phyloP scores from a whole-genome alignment of 1,284 basidiomycete species.

The Coniferiporia weirii region DNA sequence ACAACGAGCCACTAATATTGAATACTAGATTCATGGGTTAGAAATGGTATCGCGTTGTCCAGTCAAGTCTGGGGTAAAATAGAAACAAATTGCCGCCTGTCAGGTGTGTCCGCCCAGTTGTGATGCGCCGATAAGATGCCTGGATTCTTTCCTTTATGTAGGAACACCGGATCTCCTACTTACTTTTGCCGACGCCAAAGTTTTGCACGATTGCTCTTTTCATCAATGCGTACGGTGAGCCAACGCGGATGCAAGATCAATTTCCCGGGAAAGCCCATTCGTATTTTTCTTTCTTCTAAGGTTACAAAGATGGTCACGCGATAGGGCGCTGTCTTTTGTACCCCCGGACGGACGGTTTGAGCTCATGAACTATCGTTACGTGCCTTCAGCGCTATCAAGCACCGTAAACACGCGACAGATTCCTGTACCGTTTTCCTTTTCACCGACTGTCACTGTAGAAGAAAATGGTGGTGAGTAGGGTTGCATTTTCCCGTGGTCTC shows the following conservation, averaged over 20 bases:
- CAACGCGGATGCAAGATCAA: neutral
- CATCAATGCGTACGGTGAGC: slow-evolving; percentile 84
- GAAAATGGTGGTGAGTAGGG: slow-evolving; percentile 58
- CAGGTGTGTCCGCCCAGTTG: slow-evolving; percentile 42
- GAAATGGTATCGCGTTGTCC: slow-evolving; percentile 70
- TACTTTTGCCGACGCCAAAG: slow-evolving; percentile 73
- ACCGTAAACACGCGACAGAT: slow-evolving; percentile 34
- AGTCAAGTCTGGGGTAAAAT: slow-evolving; percentile 78
- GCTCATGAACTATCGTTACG: slow-evolving; percentile 80
- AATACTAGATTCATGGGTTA: slow-evolving; percentile 26
- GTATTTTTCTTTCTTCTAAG: slow-evolving; percentile 33
- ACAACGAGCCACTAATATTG: neutral
- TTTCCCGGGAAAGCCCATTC: neutral
- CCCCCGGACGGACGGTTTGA: slow-evolving; percentile 92
- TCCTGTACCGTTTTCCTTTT: slow-evolving; percentile 63
- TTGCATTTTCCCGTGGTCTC: too few species aligned
- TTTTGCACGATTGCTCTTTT: slow-evolving; percentile 77
- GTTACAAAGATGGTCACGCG: slow-evolving; percentile 74
- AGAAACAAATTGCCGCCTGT: slow-evolving; percentile 77
- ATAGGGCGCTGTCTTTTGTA: slow-evolving; percentile 83
- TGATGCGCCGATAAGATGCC: neutral
- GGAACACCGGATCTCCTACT: slow-evolving; percentile 87
- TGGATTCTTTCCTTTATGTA: slow-evolving; percentile 24
- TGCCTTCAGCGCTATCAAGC: slow-evolving; percentile 33
- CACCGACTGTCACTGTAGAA: slow-evolving; percentile 53